phyloP scores from a whole-genome alignment of 1,284 basidiomycete genomes.

The Phenoliferia sp. region DNA sequence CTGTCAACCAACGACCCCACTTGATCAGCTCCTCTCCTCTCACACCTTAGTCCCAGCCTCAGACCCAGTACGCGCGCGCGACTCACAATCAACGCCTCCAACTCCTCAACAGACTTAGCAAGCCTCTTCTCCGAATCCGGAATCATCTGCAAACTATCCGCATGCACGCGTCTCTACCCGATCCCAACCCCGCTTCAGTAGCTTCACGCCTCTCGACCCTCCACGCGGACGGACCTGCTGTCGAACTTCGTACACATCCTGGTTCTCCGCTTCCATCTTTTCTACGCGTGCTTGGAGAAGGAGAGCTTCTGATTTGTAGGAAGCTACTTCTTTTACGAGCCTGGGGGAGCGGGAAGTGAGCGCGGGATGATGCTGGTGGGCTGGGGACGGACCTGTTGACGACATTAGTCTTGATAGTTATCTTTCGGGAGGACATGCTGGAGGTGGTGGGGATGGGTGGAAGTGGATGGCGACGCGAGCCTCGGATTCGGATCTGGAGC shows the following conservation, averaged over 20 bases:
- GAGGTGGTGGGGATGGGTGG: too few relatives aligned
- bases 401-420: slow-evolving; percentile 29
- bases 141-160: slow-evolving; percentile 29
- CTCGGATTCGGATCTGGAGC: too few relatives aligned
- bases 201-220: neutral
- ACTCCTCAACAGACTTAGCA: slow-evolving; percentile 23
- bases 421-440: slow-evolving; percentile 11
- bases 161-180: slow-evolving; percentile 18
- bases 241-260: slow-evolving; percentile 29
- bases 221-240: slow-evolving; percentile 16
- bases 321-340: slow-evolving; percentile 22
- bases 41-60: neutral
- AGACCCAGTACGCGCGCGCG: neutral
- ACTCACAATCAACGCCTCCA: slow-evolving; percentile 28
- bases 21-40: neutral
- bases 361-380: neutral
- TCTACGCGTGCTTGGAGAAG: slow-evolving; percentile 1
- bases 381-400: slow-evolving; percentile 18
- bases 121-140: slow-evolving; percentile 31
- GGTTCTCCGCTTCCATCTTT: slow-evolving; percentile 16
- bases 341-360: neutral
- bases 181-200: neutral
- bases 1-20: slow-evolving; percentile 1
- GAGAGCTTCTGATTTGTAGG: slow-evolving; percentile 19
- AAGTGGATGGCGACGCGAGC: too few relatives aligned